A percentile compares a stretch with the other conserved stretches of the same genome.
These are phyloP conservation scores for Sugiyamaella chiloensis DNA, from an alignment of 805 yeast species.

Conservation along the genomic window DNA sequence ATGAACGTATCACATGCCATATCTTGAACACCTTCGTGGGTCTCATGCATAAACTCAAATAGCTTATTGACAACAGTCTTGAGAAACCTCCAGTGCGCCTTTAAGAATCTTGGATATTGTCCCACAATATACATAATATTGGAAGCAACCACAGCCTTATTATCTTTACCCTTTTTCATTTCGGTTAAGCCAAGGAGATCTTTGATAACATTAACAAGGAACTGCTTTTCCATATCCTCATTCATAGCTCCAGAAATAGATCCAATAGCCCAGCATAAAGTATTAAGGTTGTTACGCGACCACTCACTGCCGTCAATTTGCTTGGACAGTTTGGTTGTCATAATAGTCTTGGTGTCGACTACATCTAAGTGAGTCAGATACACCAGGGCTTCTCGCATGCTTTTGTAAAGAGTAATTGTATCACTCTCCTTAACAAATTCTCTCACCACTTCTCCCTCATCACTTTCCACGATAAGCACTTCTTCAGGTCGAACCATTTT, in stretches of 20 bases:
- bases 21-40: constrained; percentile 99
- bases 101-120: constrained; percentile 94
- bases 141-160: constrained; percentile 99
- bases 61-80: constrained; percentile 93
- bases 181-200: constrained; percentile 89
- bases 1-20: constrained; percentile 99
- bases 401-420: constrained; percentile 91
- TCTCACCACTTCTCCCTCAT: constrained; percentile 98
- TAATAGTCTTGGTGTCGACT: constrained; percentile 86
- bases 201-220: constrained; percentile 88
- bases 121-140: constrained; percentile 99
- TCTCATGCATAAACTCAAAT: constrained; percentile 98
- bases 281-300: constrained; percentile 98
- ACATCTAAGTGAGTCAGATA: constrained; percentile 95
- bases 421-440: constrained; percentile 96
- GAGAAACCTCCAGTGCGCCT: constrained; percentile 97
- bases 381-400: constrained; percentile 93
- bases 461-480: constrained; percentile 93
- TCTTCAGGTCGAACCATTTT: constrained; percentile 99
- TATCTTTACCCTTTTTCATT: constrained; percentile 94
- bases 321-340: constrained; percentile 85
- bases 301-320: constrained; percentile 97
- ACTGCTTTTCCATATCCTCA: constrained; percentile 94
- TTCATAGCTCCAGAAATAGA: constrained; percentile 98
- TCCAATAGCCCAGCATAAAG: constrained; percentile 99